These are phyloP conservation scores for Thelephora ganbajun DNA, from an alignment of 768 basidiomycete genomes.

Conservation along the genomic window DNA sequence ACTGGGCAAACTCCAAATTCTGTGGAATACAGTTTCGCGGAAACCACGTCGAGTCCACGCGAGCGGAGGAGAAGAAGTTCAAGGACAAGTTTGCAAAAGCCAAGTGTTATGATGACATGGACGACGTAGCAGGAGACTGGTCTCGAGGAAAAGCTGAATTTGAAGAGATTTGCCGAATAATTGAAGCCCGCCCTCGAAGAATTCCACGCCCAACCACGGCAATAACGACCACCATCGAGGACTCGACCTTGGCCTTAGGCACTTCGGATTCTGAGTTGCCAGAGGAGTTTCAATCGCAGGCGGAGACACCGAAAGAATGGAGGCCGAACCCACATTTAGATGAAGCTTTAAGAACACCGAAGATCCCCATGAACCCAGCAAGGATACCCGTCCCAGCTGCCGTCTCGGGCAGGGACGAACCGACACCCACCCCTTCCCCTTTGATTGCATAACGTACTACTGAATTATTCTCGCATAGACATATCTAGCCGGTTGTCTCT, in stretches of 20 bases:
- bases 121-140: conserved; percentile 35
- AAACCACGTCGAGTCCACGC: conserved; percentile 37
- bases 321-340: not conserved
- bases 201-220: not conserved
- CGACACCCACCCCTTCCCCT: not conserved
- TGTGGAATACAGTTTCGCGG: conserved; percentile 76
- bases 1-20: conserved; percentile 81
- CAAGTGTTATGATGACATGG: conserved; percentile 47
- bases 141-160: conserved; percentile 48
- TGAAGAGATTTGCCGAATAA: conserved; percentile 33
- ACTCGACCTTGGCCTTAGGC: no score
- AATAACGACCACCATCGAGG: no score
- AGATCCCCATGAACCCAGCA: not conserved
- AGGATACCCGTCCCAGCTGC: not conserved
- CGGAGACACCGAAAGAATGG: not conserved
- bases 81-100: conserved; percentile 40
- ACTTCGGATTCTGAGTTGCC: no score
- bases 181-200: conserved; percentile 24
- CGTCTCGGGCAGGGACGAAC: not conserved
- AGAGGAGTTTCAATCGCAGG: no score
- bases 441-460: not conserved
- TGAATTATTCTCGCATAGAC: no score
- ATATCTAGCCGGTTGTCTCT: no score
- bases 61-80: conserved; percentile 42
- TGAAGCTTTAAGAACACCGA: not conserved